Conservation (phyloP, 2,329 filamentous ascomycete genomes). For the Nannizziopsis arthrosporioides region DNA sequence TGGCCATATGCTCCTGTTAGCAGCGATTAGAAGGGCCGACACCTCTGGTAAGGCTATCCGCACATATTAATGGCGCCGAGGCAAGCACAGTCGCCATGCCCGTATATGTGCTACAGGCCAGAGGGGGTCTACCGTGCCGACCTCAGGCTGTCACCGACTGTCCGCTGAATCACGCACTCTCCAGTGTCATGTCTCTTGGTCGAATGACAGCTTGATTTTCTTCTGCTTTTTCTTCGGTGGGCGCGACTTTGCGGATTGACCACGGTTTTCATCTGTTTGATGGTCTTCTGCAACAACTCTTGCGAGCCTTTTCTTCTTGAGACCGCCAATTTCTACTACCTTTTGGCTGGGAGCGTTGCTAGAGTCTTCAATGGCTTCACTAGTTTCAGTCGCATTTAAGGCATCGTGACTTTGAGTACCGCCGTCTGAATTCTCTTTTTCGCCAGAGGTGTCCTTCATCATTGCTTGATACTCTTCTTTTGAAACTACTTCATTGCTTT, state of each 20-base stretch:
- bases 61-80: too few species aligned
- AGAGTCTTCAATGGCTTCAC: slow-evolving; percentile 1
- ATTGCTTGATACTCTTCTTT: slow-evolving; percentile 35
- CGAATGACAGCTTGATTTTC: slow-evolving; percentile 38
- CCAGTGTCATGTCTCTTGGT: slow-evolving; percentile 21
- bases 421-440: slow-evolving; percentile 11
- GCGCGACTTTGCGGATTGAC: slow-evolving; percentile 16
- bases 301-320: slow-evolving; percentile 33
- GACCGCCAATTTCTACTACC: slow-evolving; percentile 31
- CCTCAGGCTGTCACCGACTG: too few species aligned
- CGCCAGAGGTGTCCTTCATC: slow-evolving; percentile 21
- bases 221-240: slow-evolving; percentile 27
- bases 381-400: slow-evolving; percentile 12
- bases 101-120: too few species aligned
- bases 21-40: too few species aligned
- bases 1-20: too few species aligned
- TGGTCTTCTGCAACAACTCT: slow-evolving; percentile 29
- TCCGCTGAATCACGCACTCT: too few species aligned
- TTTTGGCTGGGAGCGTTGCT: slow-evolving; percentile 24
- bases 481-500: slow-evolving; percentile 34
- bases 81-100: too few species aligned
- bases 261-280: slow-evolving; percentile 16
- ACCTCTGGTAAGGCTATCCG: too few species aligned
- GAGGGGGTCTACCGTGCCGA: too few species aligned
- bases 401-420: neutral